Base-by-base conservation (phyloP, 495 filamentous ascomycete genomes). In the Penicillium flavigenum region DNA sequence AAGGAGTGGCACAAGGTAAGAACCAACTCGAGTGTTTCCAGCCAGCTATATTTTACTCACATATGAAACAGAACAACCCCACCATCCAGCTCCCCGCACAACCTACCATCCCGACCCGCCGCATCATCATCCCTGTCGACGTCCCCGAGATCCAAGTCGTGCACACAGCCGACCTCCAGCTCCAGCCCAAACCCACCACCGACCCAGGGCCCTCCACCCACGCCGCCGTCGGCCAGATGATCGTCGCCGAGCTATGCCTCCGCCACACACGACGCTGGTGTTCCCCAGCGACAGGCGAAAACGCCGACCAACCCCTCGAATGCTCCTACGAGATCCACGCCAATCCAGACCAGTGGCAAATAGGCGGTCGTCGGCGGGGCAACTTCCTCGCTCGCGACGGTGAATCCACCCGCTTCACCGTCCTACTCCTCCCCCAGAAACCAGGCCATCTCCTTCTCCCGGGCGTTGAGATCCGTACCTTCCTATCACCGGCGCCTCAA, bases 281-380 rank as follows among this genome's bases (percentile, higher is more conserved):
- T 65, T 81, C 72, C 56, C 62, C 72, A 49, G 61, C 69, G 27
- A 65, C 65, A 3, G 67, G 73, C 34, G 66, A 71, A 11, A 58
- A 75, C 47, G 67, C 72, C 10, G 72, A 71, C 9, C 71, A 79
- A 19, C 76, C 85, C 34, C 72, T 94, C 2, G 86, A 91, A 63
- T 96, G 96, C 69, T 82, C 85, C 57, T 96, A 91, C 70, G 91
- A 96, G 63, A 69, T 98, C 11, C 83, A 88, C 39, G 86, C 89
- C 11, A 83, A 86, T 34, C 70, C 83, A 0, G 91, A 95, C 12
- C 76, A 78, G 1, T 98, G 92, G 93, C 80, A 96, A 1, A 73
- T 98, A 5, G 92, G 91, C 29, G 94, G 95, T 0, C 81, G 86
- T 36, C 80, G 89, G 22, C 87, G 88, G 56, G 87, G 84, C 1